A percentile compares a stretch with the other conserved stretches of the same genome.
These are phyloP conservation scores for Hymenoscyphus albidus DNA, from an alignment of 2,329 filamentous ascomycete genomes.

Conservation along the genomic window DNA sequence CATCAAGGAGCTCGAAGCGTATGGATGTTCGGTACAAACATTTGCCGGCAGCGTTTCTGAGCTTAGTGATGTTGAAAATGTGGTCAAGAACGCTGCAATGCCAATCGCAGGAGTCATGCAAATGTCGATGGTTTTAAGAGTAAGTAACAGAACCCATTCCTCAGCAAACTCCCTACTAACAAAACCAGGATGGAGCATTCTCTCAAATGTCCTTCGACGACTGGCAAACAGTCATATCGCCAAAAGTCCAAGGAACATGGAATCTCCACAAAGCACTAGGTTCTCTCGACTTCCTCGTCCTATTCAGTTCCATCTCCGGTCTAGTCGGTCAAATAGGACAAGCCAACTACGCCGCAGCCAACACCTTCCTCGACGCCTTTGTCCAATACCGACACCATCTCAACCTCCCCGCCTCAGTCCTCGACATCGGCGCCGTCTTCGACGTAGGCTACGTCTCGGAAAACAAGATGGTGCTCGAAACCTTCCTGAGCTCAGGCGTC, in stretches of 20 bases:
- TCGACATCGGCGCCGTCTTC: conserved; percentile 20
- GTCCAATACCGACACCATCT: conserved; percentile 19
- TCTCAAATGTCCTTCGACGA: conserved; percentile 37
- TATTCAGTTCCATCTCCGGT: conserved; percentile 1
- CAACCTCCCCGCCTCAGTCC: conserved; percentile 19
- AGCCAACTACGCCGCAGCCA: conserved; percentile 34
- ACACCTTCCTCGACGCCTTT: conserved; percentile 34
- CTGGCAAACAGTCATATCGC: conserved; percentile 33
- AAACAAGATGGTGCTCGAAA: not conserved
- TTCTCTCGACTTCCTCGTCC: conserved; percentile 39
- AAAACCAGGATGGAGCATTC: conserved; percentile 24
- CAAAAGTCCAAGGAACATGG: conserved; percentile 34
- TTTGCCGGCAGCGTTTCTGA: conserved; percentile 17
- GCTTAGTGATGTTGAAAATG: conserved; percentile 12
- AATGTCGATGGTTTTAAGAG: conserved; percentile 31
- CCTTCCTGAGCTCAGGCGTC: not conserved
- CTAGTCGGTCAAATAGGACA: not conserved
- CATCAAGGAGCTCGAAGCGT: conserved; percentile 19
- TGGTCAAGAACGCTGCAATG: conserved; percentile 3
- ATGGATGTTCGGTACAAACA: conserved; percentile 19
- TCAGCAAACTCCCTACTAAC: conserved; percentile 1
- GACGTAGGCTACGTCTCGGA: conserved; percentile 5
- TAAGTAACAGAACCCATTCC: not conserved
- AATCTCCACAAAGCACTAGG: conserved; percentile 18
- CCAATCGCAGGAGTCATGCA: conserved; percentile 29